Evolutionary conservation across 1,139 yeast genomes (phyloP).

Genomic region (Taphrina deformans): DNA sequence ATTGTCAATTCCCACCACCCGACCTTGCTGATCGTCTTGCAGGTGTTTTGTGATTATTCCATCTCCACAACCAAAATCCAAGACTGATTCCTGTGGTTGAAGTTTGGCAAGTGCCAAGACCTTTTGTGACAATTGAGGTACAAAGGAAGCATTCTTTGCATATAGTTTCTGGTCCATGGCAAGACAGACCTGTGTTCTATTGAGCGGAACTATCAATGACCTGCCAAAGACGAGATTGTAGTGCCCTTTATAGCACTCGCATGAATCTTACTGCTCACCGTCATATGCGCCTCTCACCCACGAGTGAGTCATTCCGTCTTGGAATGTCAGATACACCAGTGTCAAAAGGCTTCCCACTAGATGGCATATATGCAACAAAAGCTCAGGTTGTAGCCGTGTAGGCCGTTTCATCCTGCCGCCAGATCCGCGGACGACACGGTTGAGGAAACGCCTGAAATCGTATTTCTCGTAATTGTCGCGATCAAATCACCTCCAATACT

Average conservation of each 20-base stretch:
- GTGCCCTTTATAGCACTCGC: background rate
- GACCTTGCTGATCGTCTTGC: constrained; percentile 19
- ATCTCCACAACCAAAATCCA: constrained; percentile 35
- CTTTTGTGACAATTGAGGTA: constrained; percentile 19
- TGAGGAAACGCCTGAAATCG: background rate
- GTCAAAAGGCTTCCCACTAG: background rate
- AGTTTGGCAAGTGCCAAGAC: constrained; percentile 13
- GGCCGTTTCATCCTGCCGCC: background rate
- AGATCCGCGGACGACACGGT: background rate
- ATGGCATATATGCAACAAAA: too few relatives aligned
- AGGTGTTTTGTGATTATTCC: constrained; percentile 30
- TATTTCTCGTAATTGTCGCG: background rate
- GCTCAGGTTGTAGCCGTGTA: background rate
- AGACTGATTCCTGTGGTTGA: constrained; percentile 22
- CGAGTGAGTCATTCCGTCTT: background rate
- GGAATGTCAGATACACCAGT: background rate
- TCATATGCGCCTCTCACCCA: too few relatives aligned
- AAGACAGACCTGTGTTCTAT: too few relatives aligned
- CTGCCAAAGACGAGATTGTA: too few relatives aligned
- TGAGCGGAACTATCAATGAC: too few relatives aligned
- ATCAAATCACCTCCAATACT: too few relatives aligned
- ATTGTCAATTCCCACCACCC: constrained; percentile 31
- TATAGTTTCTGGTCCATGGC: constrained; percentile 21
- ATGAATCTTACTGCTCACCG: background rate
- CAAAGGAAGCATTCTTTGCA: constrained; percentile 30